phyloP scores from a whole-genome alignment of 495 filamentous ascomycete genomes.

The Aspergillus leporis region DNA sequence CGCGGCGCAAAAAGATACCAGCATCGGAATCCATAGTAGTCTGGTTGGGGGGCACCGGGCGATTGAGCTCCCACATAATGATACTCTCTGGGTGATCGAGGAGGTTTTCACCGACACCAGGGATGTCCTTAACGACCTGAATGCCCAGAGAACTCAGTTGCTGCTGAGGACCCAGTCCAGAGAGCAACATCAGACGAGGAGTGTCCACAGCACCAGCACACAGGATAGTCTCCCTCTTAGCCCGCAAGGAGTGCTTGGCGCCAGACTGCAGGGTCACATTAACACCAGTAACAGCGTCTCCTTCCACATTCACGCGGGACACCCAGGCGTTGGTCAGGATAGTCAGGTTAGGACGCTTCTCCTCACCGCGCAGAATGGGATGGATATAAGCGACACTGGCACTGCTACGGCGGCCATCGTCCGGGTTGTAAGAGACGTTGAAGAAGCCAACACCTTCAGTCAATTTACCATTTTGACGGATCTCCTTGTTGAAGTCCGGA shows the following conservation, averaged over 20 bases:
- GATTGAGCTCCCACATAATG: constrained; percentile 83
- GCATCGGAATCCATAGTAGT: constrained; percentile 86
- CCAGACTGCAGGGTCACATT: constrained; percentile 66
- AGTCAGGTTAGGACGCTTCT: constrained; percentile 74
- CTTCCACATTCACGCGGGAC: constrained; percentile 66
- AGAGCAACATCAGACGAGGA: constrained; percentile 70
- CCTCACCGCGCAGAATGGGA: constrained; percentile 73
- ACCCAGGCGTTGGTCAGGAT: constrained; percentile 81
- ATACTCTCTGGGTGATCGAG: constrained; percentile 76
- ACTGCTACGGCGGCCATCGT: constrained; percentile 74
- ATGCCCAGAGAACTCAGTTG: constrained; percentile 68
- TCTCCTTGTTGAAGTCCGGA: constrained; percentile 78
- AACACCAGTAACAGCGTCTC: constrained; percentile 63
- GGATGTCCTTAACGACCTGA: constrained; percentile 67
- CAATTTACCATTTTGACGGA: constrained; percentile 64
- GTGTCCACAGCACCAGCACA: constrained; percentile 80
- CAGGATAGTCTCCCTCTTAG: constrained; percentile 72
- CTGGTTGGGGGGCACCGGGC: constrained; percentile 69
- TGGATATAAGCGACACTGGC: constrained; percentile 86
- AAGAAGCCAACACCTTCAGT: constrained; percentile 80
- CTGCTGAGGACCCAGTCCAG: constrained; percentile 69
- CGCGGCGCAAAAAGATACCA: constrained; percentile 78
- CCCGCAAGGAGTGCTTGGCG: constrained; percentile 55
- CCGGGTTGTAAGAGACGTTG: constrained; percentile 79
- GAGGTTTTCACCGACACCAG: constrained; percentile 79